A percentile compares a stretch with the other conserved stretches of the same genome.
phyloP scores from a whole-genome alignment of 2,329 filamentous ascomycete genomes.

The Xylaria polymorpha region DNA sequence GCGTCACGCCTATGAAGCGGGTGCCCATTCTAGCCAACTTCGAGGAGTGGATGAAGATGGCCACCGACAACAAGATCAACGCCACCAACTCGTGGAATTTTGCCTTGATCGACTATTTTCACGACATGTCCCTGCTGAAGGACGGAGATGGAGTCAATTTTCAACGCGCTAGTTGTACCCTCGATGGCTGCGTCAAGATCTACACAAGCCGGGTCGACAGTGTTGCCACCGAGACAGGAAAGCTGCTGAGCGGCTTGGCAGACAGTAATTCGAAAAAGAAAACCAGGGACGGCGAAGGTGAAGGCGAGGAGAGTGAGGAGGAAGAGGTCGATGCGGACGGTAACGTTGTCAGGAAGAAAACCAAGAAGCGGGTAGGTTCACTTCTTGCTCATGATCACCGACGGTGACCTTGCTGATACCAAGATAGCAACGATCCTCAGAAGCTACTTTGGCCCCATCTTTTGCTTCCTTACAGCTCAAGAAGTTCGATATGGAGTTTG shows the following conservation, averaged over 20 bases:
- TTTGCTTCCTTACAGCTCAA: slow-evolving; percentile 92
- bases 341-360: slow-evolving; percentile 67
- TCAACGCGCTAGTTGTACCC: slow-evolving; percentile 95
- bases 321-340: slow-evolving; percentile 73
- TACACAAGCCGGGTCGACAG: slow-evolving; percentile 99
- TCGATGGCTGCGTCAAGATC: slow-evolving; percentile 98
- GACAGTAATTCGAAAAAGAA: slow-evolving; percentile 85
- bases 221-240: slow-evolving; percentile 96
- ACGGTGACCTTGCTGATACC: slow-evolving; percentile 38
- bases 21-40: slow-evolving; percentile 97
- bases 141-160: slow-evolving; percentile 98
- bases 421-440: slow-evolving; percentile 77
- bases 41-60: slow-evolving; percentile 99
- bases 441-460: slow-evolving; percentile 90
- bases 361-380: slow-evolving; percentile 77
- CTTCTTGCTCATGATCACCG: background rate
- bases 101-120: slow-evolving; percentile 99
- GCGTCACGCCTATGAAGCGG: slow-evolving; percentile 94
- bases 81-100: slow-evolving; percentile 99
- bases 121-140: slow-evolving; percentile 97
- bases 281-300: slow-evolving; percentile 70
- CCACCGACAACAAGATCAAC: slow-evolving; percentile 99
- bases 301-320: slow-evolving; percentile 74
- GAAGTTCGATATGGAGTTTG: slow-evolving; percentile 96
- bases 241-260: slow-evolving; percentile 90